Evolutionary conservation across 768 basidiomycete species (phyloP), one percentile per base, ranked within the genome.

Genomic region (Hypsizygus marmoreus): DNA sequence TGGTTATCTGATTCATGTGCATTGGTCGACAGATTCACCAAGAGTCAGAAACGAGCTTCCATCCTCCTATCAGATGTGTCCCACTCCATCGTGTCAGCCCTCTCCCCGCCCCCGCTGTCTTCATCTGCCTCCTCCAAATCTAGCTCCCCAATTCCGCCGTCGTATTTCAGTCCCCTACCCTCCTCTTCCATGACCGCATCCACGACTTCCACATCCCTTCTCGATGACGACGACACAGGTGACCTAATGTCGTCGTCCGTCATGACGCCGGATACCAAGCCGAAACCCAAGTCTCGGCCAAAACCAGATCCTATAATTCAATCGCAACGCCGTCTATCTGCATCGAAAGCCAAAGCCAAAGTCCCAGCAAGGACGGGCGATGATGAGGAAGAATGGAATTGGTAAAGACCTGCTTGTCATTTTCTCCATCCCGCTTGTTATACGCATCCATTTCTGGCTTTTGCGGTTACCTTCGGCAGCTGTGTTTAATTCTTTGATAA

Each of bases 11-110:
- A 17, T 17, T n/a, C n/a, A n/a, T n/a, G n/a, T n/a, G n/a, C n/a
- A n/a, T n/a, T n/a, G n/a, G 12, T 20, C 31, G 19, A 22, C 49
- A 88, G 86, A n/a, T 77, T 88, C 56, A 69, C 80, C 13, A 86
- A 82, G 54, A 73, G 69, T 55, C 83, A 83, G 47, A 86, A 85
- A 64, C 81, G 85, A 16, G 86, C 86, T 0, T 85, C 86, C 0
- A 53, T 77, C 1, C 71, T 88, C 23, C 58, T 88, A 42, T 77
- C 82, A 0, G 86, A 87, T 58, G 77, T 87, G 14, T 82, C 83
- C 4, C 73, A 75, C 49, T 73, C 77, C 30, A 68, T 83, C 26
- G 73, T 73, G 8, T 71, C 76, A 2, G 81, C 75, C 0, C 59
- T 81, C 9, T 43, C 65, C 14, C 61, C 68, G 6, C 70, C 76